These are phyloP conservation scores for Kwoniella sp. DNA, from an alignment of 768 basidiomycete genomes.

Conservation along the genomic window DNA sequence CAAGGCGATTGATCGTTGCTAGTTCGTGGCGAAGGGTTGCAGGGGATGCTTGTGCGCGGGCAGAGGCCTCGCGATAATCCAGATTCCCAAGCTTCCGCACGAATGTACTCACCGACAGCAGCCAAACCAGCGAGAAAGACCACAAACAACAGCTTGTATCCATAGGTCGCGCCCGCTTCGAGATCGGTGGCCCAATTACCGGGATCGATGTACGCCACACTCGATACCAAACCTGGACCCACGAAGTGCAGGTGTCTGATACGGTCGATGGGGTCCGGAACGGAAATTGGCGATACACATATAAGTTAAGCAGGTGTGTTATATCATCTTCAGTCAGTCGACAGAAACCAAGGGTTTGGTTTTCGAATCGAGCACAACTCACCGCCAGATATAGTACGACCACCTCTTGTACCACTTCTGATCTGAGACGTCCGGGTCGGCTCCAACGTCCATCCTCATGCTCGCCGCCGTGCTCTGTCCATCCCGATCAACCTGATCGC, in stretches of 20 bases:
- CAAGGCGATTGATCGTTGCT: too few species aligned
- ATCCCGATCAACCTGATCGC: background rate
- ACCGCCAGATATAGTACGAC: conserved; percentile 12
- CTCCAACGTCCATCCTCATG: background rate
- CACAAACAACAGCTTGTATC: conserved; percentile 82
- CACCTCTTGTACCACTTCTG: background rate
- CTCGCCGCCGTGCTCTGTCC: background rate
- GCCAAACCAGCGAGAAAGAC: conserved; percentile 80
- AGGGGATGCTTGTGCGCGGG: too few species aligned
- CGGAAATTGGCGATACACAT: too few species aligned
- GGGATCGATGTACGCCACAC: conserved; percentile 71
- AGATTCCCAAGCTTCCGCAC: too few species aligned
- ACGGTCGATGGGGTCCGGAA: too few species aligned
- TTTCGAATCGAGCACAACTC: background rate
- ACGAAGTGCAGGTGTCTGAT: conserved; percentile 57
- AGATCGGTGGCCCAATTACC: conserved; percentile 89
- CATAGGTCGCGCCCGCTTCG: conserved; percentile 80
- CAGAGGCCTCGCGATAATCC: too few species aligned
- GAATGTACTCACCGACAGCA: conserved; percentile 61
- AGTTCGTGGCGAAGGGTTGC: too few species aligned
- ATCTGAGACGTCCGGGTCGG: background rate
- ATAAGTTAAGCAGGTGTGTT: too few species aligned
- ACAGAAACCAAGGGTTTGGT: too few species aligned
- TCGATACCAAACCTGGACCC: conserved; percentile 82
- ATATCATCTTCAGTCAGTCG: too few species aligned